phyloP scores from a whole-genome alignment of 306 rosid species.

The Trifolium pratense region DNA sequence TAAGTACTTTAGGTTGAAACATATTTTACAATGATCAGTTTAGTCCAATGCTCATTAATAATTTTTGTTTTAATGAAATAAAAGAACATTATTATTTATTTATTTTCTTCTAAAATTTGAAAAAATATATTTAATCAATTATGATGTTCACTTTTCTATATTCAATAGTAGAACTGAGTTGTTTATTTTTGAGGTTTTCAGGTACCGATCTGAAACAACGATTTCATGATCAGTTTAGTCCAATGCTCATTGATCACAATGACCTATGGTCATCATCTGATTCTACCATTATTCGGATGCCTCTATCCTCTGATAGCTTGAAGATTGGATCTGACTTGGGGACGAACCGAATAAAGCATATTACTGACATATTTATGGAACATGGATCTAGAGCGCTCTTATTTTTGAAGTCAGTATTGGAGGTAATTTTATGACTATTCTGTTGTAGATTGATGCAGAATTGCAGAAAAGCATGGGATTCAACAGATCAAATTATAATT shows the following conservation, averaged over 20 bases:
- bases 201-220: slow-evolving; percentile 83
- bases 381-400: slow-evolving; percentile 85
- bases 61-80: slow-evolving; percentile 22
- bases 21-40: slow-evolving; percentile 1
- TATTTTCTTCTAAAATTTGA: slow-evolving; percentile 10
- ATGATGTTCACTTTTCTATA: slow-evolving; percentile 31
- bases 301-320: slow-evolving; percentile 69
- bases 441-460: slow-evolving; percentile 35
- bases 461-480: slow-evolving; percentile 7
- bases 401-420: slow-evolving; percentile 84
- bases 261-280: slow-evolving; percentile 69
- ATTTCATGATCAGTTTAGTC: slow-evolving; percentile 86
- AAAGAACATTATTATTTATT: slow-evolving; percentile 3
- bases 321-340: slow-evolving; percentile 70
- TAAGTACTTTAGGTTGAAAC: slow-evolving; percentile 23
- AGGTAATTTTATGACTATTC: slow-evolving; percentile 61
- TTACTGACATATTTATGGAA: slow-evolving; percentile 70
- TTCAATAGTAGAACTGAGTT: slow-evolving; percentile 24
- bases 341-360: slow-evolving; percentile 62
- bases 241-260: slow-evolving; percentile 75
- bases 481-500: slow-evolving; percentile 14
- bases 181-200: slow-evolving; percentile 54
- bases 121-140: slow-evolving; percentile 28
- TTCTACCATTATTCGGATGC: slow-evolving; percentile 97
- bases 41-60: no score